Evolutionary conservation across 805 yeast genomes (phyloP), one percentile per base, ranked within the genome.

Genomic region (Pichia nanzhaoensis): DNA sequence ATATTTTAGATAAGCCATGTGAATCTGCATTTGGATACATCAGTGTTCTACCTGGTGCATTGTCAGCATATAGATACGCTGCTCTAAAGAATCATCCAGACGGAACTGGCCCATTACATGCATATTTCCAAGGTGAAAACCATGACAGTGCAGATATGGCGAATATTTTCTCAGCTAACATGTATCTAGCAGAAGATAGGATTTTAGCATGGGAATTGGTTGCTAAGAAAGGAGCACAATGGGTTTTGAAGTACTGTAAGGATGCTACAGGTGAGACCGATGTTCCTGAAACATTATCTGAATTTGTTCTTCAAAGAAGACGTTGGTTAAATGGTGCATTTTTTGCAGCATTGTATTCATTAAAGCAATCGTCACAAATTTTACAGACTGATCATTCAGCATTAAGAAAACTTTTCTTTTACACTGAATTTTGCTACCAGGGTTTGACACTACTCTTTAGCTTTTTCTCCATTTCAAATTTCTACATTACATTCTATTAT

Each of bases 251-350:
- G 57, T 91, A 89, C 61, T 97, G 91, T 45, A 84, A 85, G 56
- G 88, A 80, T 56, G 97, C 97, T 14, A 83, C 82, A 41, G 98
- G 96, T 55, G 97, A 90, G 63, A 91, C 98, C 1, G 98, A 91
- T 75, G 96, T 89, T 41, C 98, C 98, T 7, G 97, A 90, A 58
- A 71, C 75, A n/a, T 74, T 90, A 37, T 84, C 96, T n/a, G 98
- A 93, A 60, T 88, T 93, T 59, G 86, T 91, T 43, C 78, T 93
- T 45, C 99, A 91, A 69, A 82, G 99, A 69, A 83, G 99, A 70
- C 81, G 99, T 71, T 91, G 99, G 99, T 75, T 91, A 50, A 91
- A 91, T 64, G 99, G 99, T 62, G 95, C 99, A 2, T 77, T 93
- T 60, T 93, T 93, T 68, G 98, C 99, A 1, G 98, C 98, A 3